Percentiles rank a stretch among this genome's conserved stretches.
Conservation (phyloP, 306 rosid genomes). For the Canavalia gladiata region DNA sequence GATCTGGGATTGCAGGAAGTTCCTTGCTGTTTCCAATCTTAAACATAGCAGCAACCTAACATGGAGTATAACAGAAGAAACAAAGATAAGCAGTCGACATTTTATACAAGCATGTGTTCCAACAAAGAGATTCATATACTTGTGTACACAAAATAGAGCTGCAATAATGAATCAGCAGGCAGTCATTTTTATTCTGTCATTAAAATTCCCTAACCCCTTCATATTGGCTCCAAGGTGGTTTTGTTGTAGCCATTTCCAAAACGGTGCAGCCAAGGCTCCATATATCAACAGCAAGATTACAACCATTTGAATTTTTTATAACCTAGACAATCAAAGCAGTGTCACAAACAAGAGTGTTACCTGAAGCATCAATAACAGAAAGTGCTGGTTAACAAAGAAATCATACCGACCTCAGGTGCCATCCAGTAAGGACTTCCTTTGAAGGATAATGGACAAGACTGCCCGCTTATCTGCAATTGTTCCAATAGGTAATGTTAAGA, state of each 20-base stretch:
- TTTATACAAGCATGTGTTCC: slow-evolving; percentile 17
- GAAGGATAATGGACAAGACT: slow-evolving; percentile 78
- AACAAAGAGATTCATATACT: slow-evolving; percentile 50
- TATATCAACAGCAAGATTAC: slow-evolving; percentile 87
- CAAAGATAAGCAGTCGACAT: slow-evolving; percentile 45
- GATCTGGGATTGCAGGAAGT: slow-evolving; percentile 74
- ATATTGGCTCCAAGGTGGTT: slow-evolving; percentile 92
- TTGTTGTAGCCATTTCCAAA: slow-evolving; percentile 88
- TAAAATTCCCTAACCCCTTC: slow-evolving; percentile 74
- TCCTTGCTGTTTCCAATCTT: slow-evolving; percentile 81
- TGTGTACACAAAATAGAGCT: slow-evolving; percentile 27
- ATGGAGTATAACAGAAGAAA: slow-evolving; percentile 14
- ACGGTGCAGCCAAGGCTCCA: slow-evolving; percentile 96
- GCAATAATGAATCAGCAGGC: slow-evolving; percentile 33
- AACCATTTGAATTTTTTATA: slow-evolving; percentile 69
- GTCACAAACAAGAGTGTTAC: slow-evolving; percentile 30
- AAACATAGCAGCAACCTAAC: slow-evolving; percentile 89
- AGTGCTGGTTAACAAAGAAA: background rate
- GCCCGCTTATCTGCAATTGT: slow-evolving; percentile 71
- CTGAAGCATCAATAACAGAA: slow-evolving; percentile 5
- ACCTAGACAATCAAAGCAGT: slow-evolving; percentile 55
- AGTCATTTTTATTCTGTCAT: background rate
- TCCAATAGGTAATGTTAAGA: slow-evolving; percentile 33
- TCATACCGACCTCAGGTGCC: slow-evolving; percentile 84
- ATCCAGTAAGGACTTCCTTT: slow-evolving; percentile 95